Evolutionary conservation across 345 rosid genomes (phyloP).

Genomic region (Balakata baccata): DNA sequence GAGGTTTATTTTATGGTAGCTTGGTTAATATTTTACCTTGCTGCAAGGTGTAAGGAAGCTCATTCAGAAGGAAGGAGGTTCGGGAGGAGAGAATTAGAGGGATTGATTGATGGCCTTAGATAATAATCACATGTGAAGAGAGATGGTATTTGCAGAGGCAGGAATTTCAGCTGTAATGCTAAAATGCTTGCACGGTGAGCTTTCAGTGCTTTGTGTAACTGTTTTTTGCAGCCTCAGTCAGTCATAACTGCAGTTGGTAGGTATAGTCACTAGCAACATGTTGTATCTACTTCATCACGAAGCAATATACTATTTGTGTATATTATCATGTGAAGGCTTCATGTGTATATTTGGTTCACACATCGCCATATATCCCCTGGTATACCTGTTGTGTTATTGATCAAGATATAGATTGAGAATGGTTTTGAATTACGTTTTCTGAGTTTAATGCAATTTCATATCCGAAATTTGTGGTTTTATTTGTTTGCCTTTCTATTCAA

Average conservation of each 20-base stretch:
- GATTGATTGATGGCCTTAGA: constrained; percentile 62
- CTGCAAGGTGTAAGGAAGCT: constrained; percentile 71
- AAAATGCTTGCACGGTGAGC: constrained; percentile 28
- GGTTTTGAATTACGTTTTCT: constrained; percentile 19
- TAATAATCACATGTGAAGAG: constrained; percentile 35
- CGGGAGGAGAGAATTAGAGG: constrained; percentile 83
- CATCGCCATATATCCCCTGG: constrained; percentile 35
- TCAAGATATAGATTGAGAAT: constrained; percentile 23
- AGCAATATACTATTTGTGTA: constrained; percentile 45
- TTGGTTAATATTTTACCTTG: constrained; percentile 81
- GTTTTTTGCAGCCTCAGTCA: constrained; percentile 38
- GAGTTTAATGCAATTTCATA: no score
- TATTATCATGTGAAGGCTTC: constrained; percentile 40
- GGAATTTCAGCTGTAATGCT: constrained; percentile 26
- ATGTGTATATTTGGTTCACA: constrained; percentile 53
- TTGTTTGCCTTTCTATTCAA: background rate
- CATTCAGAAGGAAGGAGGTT: constrained; percentile 63
- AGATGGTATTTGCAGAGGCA: constrained; percentile 20
- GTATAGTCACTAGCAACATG: constrained; percentile 26
- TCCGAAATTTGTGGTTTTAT: background rate
- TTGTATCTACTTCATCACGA: constrained; percentile 38
- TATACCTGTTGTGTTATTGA: constrained; percentile 17
- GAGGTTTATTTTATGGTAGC: constrained; percentile 91
- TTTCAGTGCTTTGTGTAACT: constrained; percentile 29
- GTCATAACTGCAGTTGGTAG: constrained; percentile 35